Conservation (phyloP, 2,329 filamentous ascomycete genomes). For the Neopestalotiopsis sp. region DNA sequence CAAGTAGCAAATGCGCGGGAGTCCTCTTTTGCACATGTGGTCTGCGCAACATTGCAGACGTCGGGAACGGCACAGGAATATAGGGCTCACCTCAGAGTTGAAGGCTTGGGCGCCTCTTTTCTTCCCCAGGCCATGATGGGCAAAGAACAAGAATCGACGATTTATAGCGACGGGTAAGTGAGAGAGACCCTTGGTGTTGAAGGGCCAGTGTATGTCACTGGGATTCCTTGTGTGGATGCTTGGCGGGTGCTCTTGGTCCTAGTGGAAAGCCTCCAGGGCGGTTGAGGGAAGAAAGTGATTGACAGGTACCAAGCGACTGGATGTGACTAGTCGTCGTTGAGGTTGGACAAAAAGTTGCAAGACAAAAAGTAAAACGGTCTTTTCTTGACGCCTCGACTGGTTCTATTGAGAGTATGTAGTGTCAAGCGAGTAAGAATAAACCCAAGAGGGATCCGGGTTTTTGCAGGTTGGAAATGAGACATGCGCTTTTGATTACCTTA, state of each 20-base stretch:
- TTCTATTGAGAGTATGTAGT: neutral
- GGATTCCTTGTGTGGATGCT: neutral
- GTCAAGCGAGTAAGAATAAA: neutral
- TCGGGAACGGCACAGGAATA: neutral
- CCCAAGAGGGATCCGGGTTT: neutral
- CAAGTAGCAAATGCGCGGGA: neutral
- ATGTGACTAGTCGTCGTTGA: neutral
- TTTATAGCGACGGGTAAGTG: neutral
- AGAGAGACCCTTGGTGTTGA: neutral
- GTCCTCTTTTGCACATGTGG: neutral
- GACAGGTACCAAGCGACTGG: neutral
- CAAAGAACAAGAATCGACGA: neutral
- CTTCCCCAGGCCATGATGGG: slow-evolving; percentile 40
- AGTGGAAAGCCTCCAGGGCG: neutral
- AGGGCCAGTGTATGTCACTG: neutral
- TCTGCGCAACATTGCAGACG: neutral
- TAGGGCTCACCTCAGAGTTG: slow-evolving; percentile 34
- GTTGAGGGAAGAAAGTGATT: neutral
- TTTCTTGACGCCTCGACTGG: neutral
- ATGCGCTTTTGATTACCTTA: neutral
- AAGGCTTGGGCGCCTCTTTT: slow-evolving; percentile 34
- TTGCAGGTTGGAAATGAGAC: neutral
- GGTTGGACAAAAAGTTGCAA: neutral
- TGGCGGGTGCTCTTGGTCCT: neutral
- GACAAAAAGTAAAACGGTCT: neutral